Evolutionary conservation across 345 rosid species (phyloP).

Genomic region (Bruguiera gymnorhiza): DNA sequence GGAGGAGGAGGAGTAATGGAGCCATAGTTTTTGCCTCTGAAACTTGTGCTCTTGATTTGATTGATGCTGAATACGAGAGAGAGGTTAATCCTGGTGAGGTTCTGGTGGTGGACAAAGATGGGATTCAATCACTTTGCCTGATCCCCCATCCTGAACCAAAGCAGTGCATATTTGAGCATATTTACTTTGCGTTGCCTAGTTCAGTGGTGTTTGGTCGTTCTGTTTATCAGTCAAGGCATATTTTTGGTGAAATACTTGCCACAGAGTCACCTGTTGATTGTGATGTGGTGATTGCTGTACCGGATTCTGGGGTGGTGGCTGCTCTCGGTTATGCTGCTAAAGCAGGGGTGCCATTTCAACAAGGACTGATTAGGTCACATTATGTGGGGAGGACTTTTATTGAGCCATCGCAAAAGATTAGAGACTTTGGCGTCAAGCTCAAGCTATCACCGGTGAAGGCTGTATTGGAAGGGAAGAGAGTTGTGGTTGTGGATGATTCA

Average conservation of each 20-base stretch:
- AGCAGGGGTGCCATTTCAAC: conserved; percentile 83
- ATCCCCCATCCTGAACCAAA: conserved; percentile 66
- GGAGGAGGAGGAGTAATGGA: conserved; percentile 81
- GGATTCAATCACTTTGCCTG: conserved; percentile 75
- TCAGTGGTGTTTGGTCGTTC: conserved; percentile 86
- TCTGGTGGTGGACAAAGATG: conserved; percentile 79
- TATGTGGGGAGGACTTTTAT: conserved; percentile 96
- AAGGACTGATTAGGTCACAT: conserved; percentile 90
- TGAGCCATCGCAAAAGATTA: conserved; percentile 88
- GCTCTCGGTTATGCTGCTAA: conserved; percentile 90
- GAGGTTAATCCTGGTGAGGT: conserved; percentile 96
- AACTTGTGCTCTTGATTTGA: conserved; percentile 96
- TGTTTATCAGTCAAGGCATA: conserved; percentile 71
- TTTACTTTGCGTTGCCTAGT: conserved; percentile 83
- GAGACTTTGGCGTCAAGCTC: conserved; percentile 96
- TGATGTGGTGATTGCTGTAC: conserved; percentile 95
- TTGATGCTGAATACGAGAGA: conserved; percentile 89
- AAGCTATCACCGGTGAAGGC: conserved; percentile 88
- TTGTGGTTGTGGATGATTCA: conserved; percentile 94
- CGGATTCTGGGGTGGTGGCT: conserved; percentile 96
- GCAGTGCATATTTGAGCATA: conserved; percentile 93
- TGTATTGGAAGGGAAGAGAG: conserved; percentile 83
- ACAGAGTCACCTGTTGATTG: conserved; percentile 74
- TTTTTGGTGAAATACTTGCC: conserved; percentile 83
- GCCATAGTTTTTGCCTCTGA: conserved; percentile 93